Evolutionary conservation across 805 yeast species (phyloP).

Genomic region (Schwanniomyces sp.): DNA sequence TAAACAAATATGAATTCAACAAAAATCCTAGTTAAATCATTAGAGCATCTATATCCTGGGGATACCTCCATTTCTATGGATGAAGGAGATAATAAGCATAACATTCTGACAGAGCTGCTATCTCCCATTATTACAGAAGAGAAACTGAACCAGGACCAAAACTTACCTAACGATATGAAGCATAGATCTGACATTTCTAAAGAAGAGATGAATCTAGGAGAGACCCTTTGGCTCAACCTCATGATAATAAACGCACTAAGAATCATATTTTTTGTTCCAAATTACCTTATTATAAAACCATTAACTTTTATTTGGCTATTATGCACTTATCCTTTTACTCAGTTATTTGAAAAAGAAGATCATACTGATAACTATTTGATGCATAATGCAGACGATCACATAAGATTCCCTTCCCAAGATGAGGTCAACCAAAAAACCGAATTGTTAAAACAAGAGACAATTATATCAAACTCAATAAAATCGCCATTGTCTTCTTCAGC

Average conservation of each 20-base stretch:
- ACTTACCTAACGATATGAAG: background rate
- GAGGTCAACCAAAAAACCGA: conserved; percentile 33
- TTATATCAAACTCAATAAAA: conserved; percentile 39
- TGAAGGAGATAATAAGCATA: background rate
- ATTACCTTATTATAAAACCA: conserved; percentile 53
- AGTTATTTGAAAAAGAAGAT: conserved; percentile 24
- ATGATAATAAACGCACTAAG: background rate
- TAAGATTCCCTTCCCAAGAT: background rate
- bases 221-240: background rate
- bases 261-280: conserved; percentile 43
- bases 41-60: conserved; percentile 25
- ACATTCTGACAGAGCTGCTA: background rate
- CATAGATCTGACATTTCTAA: background rate
- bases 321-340: conserved; percentile 55
- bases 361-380: background rate
- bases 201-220: conserved; percentile 1
- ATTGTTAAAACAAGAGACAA: conserved; percentile 38
- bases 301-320: conserved; percentile 47
- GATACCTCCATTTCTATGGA: background rate
- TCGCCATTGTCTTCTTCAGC: conserved; percentile 42
- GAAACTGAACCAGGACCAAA: background rate
- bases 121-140: background rate
- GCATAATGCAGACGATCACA: background rate
- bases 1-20: conserved; percentile 29
- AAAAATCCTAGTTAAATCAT: conserved; percentile 31